phyloP scores from a whole-genome alignment of 805 yeast genomes.

The Lipomyces starkeyi region DNA sequence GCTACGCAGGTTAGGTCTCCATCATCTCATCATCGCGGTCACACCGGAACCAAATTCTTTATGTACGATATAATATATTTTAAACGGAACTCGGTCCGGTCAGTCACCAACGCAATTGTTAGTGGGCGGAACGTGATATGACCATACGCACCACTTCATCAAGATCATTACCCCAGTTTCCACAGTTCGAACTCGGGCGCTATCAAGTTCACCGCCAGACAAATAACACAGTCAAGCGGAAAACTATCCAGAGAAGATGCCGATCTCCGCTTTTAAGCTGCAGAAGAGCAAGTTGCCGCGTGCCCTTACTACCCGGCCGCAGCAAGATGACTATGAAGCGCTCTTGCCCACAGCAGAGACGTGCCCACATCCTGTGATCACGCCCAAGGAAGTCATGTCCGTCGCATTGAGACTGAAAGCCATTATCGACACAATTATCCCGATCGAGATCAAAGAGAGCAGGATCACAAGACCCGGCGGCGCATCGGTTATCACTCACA shows the following conservation, averaged over 20 bases:
- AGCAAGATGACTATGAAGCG: slow-evolving; percentile 14
- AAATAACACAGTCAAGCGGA: too few species aligned
- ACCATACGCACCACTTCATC: too few species aligned
- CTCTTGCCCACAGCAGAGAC: slow-evolving; percentile 27
- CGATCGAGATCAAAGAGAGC: slow-evolving; percentile 61
- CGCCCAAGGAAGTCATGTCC: slow-evolving; percentile 64
- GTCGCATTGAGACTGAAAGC: slow-evolving; percentile 73
- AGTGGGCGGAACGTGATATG: too few species aligned
- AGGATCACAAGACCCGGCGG: slow-evolving; percentile 63
- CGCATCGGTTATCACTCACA: slow-evolving; percentile 58
- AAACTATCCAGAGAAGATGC: slow-evolving; percentile 10
- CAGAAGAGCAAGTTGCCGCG: slow-evolving; percentile 20
- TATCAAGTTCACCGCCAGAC: too few species aligned
- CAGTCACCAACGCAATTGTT: too few species aligned
- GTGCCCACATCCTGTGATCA: slow-evolving; percentile 57
- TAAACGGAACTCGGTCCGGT: too few species aligned
- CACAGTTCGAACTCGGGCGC: too few species aligned
- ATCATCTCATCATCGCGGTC: too few species aligned
- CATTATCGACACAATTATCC: slow-evolving; percentile 73
- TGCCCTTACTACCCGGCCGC: background rate
- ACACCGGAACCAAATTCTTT: too few species aligned
- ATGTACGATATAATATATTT: too few species aligned
- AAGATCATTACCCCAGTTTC: too few species aligned
- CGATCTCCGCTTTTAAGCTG: slow-evolving; percentile 31
- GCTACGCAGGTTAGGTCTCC: too few species aligned